A percentile compares a stretch with the other conserved stretches of the same genome.
These are phyloP conservation scores for Rhizophora apiculata DNA, from an alignment of 345 rosid genomes.

Conservation along the genomic window DNA sequence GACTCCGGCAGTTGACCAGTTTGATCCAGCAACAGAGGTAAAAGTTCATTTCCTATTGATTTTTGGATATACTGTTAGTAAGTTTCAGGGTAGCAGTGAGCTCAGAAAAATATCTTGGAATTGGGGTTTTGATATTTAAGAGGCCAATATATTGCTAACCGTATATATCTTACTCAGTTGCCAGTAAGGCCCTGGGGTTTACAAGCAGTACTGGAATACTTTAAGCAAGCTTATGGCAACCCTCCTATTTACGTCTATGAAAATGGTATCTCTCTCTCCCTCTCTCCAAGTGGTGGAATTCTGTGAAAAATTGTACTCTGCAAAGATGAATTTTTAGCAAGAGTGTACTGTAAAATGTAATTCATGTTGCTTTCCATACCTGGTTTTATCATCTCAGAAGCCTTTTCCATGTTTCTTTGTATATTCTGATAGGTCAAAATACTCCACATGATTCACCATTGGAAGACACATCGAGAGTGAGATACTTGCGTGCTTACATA, in stretches of 20 bases:
- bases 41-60: neutral
- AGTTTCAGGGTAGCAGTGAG: too few species aligned
- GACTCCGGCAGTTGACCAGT: neutral
- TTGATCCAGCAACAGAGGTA: neutral
- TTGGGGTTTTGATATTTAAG: too few species aligned
- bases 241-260: slow-evolving; percentile 43
- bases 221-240: slow-evolving; percentile 37
- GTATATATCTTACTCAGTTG: slow-evolving; percentile 21
- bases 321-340: too few species aligned
- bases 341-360: too few species aligned
- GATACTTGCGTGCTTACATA: slow-evolving; percentile 38
- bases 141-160: neutral
- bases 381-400: neutral
- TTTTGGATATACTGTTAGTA: too few species aligned
- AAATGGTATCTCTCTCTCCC: slow-evolving; percentile 33
- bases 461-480: slow-evolving; percentile 43
- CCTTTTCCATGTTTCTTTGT: neutral
- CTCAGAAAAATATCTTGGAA: too few species aligned
- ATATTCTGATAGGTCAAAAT: slow-evolving; percentile 39
- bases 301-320: neutral
- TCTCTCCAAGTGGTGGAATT: neutral
- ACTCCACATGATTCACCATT: slow-evolving; percentile 32
- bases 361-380: neutral
- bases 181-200: slow-evolving; percentile 35
- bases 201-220: slow-evolving; percentile 30